phyloP scores from a whole-genome alignment of 169 alveolate genomes.

The Babesia bigemina region DNA sequence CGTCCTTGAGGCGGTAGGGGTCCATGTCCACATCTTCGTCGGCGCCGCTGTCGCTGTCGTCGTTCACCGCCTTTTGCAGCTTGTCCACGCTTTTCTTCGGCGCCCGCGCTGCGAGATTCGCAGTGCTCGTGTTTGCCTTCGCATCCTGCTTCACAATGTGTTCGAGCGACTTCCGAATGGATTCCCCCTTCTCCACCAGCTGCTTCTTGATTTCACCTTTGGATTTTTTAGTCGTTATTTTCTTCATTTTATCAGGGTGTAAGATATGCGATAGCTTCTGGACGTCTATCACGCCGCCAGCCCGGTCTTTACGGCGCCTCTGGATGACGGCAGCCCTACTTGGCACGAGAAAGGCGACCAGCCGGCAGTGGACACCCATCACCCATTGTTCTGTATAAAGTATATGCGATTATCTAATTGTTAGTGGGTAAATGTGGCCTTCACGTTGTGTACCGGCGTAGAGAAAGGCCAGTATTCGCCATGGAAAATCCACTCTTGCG shows the following conservation, averaged over 20 bases:
- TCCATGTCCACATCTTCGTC: constrained; percentile 70
- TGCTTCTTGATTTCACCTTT: constrained; percentile 39
- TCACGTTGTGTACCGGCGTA: too few species aligned
- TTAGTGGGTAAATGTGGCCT: too few species aligned
- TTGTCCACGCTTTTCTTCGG: constrained; percentile 10
- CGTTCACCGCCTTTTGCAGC: constrained; percentile 51
- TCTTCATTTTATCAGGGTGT: constrained; percentile 4
- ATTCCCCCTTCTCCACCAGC: constrained; percentile 36
- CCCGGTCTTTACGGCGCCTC: too few species aligned
- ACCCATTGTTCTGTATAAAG: too few species aligned
- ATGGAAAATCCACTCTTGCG: too few species aligned
- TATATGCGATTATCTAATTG: too few species aligned
- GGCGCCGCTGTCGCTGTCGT: constrained; percentile 22
- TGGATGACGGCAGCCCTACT: neutral
- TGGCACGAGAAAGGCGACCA: neutral
- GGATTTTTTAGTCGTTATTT: constrained; percentile 6
- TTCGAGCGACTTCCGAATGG: constrained; percentile 33
- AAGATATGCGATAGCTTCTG: neutral
- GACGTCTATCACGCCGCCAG: too few species aligned
- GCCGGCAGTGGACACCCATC: too few species aligned
- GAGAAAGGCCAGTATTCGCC: too few species aligned
- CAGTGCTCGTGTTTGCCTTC: constrained; percentile 26
- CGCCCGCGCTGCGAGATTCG: constrained; percentile 23
- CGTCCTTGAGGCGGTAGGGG: constrained; percentile 85
- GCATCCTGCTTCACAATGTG: constrained; percentile 38